A percentile compares a stretch with the other conserved stretches of the same genome.
Evolutionary conservation across 2,329 filamentous ascomycete genomes (phyloP).

Genomic region (Penicillium sp.): DNA sequence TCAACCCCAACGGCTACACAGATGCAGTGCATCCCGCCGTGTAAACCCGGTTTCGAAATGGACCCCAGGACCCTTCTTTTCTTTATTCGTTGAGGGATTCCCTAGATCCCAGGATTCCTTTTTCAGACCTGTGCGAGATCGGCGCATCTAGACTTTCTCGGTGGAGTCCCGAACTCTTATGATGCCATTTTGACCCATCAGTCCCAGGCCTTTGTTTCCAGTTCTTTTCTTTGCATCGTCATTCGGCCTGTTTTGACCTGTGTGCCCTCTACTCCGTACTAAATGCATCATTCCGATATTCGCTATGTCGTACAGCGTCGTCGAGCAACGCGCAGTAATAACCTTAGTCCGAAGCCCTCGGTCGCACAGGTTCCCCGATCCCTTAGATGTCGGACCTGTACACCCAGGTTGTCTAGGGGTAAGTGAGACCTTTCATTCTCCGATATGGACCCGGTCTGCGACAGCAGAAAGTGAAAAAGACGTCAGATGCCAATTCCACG

Average conservation of each 20-base stretch:
- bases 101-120: neutral
- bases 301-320: conserved; percentile 2
- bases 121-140: conserved; percentile 13
- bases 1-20: conserved; percentile 14
- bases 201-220: neutral
- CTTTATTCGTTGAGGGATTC: neutral
- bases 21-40: conserved; percentile 6
- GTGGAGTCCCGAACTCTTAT: conserved; percentile 15
- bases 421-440: neutral
- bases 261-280: neutral
- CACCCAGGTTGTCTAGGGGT: neutral
- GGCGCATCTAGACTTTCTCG: conserved; percentile 17
- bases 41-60: neutral
- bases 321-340: conserved; percentile 6
- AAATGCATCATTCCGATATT: neutral
- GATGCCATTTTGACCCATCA: conserved; percentile 10
- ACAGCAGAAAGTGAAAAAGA: conserved; percentile 5
- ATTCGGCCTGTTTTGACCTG: neutral
- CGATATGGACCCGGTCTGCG: neutral
- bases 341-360: conserved; percentile 9
- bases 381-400: conserved; percentile 6
- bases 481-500: conserved; percentile 31
- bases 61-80: conserved; percentile 3
- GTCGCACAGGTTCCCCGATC: neutral
- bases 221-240: neutral